A percentile compares a stretch with the other conserved stretches of the same genome.
Evolutionary conservation across 257 asterid genomes (phyloP).

Genomic region (Schizonepeta tenuifolia): DNA sequence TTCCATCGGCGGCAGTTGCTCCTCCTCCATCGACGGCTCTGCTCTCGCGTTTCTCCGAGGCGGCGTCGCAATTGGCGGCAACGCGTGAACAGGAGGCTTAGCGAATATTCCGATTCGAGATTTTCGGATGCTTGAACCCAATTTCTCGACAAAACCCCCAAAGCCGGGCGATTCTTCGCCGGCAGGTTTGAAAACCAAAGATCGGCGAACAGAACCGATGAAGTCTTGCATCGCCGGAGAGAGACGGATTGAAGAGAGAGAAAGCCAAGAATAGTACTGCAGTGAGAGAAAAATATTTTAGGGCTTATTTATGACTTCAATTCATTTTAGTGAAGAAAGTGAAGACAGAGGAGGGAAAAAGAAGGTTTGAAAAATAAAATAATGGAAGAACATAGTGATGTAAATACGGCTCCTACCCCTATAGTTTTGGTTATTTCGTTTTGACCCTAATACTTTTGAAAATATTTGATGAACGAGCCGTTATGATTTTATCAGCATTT

Average conservation of each 20-base stretch:
- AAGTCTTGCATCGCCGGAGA: constrained; percentile 77
- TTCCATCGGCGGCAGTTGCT: constrained; percentile 62
- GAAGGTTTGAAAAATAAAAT: constrained; percentile 51
- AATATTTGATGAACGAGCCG: constrained; percentile 43
- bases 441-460: constrained; percentile 38
- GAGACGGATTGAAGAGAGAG: not conserved
- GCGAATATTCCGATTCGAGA: constrained; percentile 84
- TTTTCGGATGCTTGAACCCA: constrained; percentile 87
- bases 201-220: constrained; percentile 93
- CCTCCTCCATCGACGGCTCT: constrained; percentile 47
- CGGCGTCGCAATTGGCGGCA: constrained; percentile 58
- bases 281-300: constrained; percentile 38
- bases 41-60: constrained; percentile 37
- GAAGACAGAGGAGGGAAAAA: constrained; percentile 46
- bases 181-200: constrained; percentile 83
- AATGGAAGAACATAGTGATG: constrained; percentile 30
- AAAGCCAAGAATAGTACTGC: constrained; percentile 22
- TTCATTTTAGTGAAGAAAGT: constrained; percentile 43
- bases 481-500: constrained; percentile 31
- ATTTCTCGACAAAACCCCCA: constrained; percentile 91
- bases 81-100: constrained; percentile 66
- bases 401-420: constrained; percentile 13
- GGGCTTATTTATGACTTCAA: constrained; percentile 43
- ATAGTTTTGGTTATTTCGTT: constrained; percentile 11
- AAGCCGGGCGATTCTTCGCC: constrained; percentile 65